Evolutionary conservation across 106 monocot genomes (phyloP).

Genomic region (Apostasia ramifera): DNA sequence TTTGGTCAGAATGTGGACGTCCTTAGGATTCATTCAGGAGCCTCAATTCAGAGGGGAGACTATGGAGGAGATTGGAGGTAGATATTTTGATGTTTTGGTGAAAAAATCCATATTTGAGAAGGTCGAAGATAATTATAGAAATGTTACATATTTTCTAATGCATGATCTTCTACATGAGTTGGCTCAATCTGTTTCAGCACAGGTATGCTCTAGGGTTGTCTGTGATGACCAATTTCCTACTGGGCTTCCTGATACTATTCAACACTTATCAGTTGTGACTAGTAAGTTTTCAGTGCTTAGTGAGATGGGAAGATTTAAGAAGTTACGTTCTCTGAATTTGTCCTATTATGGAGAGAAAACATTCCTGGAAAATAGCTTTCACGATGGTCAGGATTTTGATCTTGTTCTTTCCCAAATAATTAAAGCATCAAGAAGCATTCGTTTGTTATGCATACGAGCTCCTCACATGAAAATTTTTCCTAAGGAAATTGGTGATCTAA

Average conservation of each 20-base stretch:
- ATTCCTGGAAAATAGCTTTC: background rate
- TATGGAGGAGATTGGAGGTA: constrained; percentile 21
- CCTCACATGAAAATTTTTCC: constrained; percentile 5
- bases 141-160: constrained; percentile 14
- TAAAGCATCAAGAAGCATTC: background rate
- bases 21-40: constrained; percentile 28
- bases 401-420: constrained; percentile 1
- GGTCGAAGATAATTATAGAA: background rate
- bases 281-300: background rate
- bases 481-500: constrained; percentile 13
- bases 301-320: background rate
- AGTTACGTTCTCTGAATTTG: constrained; percentile 10
- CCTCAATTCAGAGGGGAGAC: constrained; percentile 1
- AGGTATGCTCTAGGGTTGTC: constrained; percentile 11
- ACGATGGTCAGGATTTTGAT: background rate
- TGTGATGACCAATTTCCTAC: background rate
- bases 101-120: constrained; percentile 18
- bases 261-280: constrained; percentile 18
- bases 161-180: constrained; percentile 43
- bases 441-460: background rate
- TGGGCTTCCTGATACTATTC: constrained; percentile 5
- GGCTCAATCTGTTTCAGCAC: constrained; percentile 18
- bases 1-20: constrained; percentile 38
- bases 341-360: background rate
- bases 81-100: constrained; percentile 24